A percentile compares a stretch with the other conserved stretches of the same genome.
Conservation (phyloP, 2,329 filamentous ascomycete genomes). For the Verruconis gallopava region DNA sequence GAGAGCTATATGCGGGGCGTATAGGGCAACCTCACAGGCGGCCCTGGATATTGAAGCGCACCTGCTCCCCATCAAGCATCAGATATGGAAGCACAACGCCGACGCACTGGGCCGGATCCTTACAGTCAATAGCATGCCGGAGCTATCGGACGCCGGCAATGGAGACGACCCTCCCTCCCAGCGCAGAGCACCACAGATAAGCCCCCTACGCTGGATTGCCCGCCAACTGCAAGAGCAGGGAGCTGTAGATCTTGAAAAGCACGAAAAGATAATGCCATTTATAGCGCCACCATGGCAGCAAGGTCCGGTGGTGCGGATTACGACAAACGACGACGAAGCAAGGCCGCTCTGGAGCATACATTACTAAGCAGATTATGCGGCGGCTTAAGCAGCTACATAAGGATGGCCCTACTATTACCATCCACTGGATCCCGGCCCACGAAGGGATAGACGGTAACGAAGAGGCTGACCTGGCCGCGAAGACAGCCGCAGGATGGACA, state of each 20-base stretch:
- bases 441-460: conserved; percentile 14
- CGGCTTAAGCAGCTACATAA: conserved; percentile 11
- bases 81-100: conserved; percentile 3
- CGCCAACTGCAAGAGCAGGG: no score
- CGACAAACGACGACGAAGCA: conserved; percentile 17
- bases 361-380: conserved; percentile 15
- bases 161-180: no score
- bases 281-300: conserved; percentile 22
- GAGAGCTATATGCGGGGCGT: neutral
- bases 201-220: no score
- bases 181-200: no score
- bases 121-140: no score
- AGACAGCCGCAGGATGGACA: conserved; percentile 13
- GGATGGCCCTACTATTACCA: neutral
- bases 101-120: neutral
- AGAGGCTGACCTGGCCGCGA: conserved; percentile 13
- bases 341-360: conserved; percentile 19
- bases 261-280: conserved; percentile 13
- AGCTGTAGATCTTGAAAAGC: no score
- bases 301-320: no score
- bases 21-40: neutral
- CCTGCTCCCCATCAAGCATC: neutral
- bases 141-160: no score
- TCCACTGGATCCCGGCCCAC: conserved; percentile 13
- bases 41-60: neutral